A percentile compares a stretch with the other conserved stretches of the same genome.
phyloP scores from a whole-genome alignment of 108 stramenopile species.

The Cylindrotheca closterium region DNA sequence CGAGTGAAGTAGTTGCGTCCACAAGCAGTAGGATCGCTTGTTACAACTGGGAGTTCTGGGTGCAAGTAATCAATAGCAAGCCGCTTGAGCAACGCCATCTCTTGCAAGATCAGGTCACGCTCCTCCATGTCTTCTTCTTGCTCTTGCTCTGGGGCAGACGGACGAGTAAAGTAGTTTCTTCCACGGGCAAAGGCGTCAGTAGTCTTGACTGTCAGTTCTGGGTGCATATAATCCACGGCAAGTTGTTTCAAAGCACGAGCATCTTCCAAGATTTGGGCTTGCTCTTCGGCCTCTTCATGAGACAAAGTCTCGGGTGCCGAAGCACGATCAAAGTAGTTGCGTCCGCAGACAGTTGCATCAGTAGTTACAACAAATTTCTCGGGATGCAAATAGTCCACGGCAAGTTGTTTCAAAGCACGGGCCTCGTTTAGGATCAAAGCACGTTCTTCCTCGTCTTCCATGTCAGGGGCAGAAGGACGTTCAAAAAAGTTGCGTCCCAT shows the following conservation, averaged over 20 bases:
- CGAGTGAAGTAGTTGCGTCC: constrained; percentile 67
- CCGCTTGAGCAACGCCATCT: constrained; percentile 46
- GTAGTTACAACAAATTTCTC: constrained; percentile 23
- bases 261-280: constrained; percentile 53
- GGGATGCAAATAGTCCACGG: constrained; percentile 48
- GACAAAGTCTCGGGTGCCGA: constrained; percentile 46
- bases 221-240: constrained; percentile 36
- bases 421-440: constrained; percentile 40
- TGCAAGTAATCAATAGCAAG: constrained; percentile 40
- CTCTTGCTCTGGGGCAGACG: constrained; percentile 43
- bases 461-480: constrained; percentile 37
- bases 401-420: constrained; percentile 41
- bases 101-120: constrained; percentile 55
- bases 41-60: constrained; percentile 50
- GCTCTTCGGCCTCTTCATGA: constrained; percentile 48
- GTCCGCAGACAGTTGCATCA: constrained; percentile 20
- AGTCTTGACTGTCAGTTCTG: constrained; percentile 27
- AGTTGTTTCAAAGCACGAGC: constrained; percentile 35
- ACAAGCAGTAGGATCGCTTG: constrained; percentile 30
- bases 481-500: constrained; percentile 53
- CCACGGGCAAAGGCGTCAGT: constrained; percentile 35
- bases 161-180: constrained; percentile 61
- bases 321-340: constrained; percentile 47
- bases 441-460: constrained; percentile 27
- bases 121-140: constrained; percentile 49